Conservation (phyloP, 208 protist genomes). For the Trypanosoma vivax region DNA sequence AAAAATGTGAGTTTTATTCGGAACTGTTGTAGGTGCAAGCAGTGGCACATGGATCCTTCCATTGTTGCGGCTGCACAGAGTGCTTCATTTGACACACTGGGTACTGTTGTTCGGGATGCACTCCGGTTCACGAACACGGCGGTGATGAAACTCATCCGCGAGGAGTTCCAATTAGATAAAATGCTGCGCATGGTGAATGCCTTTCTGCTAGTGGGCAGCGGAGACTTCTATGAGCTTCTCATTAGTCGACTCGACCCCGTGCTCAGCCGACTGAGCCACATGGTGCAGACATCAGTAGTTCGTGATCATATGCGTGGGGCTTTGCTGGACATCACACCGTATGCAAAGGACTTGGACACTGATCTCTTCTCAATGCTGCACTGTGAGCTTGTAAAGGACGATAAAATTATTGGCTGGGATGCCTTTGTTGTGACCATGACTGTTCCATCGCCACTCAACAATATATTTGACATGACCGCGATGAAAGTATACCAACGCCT, state of each 20-base stretch:
- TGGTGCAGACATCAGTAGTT: slow-evolving; percentile 41
- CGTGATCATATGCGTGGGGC: slow-evolving; percentile 46
- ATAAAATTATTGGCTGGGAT: slow-evolving; percentile 58
- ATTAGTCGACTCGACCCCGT: slow-evolving; percentile 48
- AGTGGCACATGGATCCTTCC: slow-evolving; percentile 49
- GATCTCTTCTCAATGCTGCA: slow-evolving; percentile 45
- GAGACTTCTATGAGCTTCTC: slow-evolving; percentile 63
- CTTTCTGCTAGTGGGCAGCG: slow-evolving; percentile 57
- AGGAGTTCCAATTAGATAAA: slow-evolving; percentile 47
- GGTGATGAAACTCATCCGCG: slow-evolving; percentile 40
- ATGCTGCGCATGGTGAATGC: slow-evolving; percentile 53
- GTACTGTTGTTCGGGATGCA: slow-evolving; percentile 26
- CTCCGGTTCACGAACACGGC: slow-evolving; percentile 47
- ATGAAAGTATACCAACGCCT: slow-evolving; percentile 55
- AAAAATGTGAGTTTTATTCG: slow-evolving; percentile 65
- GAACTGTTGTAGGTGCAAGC: slow-evolving; percentile 48
- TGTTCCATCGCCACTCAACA: slow-evolving; percentile 58
- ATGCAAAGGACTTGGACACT: slow-evolving; percentile 41
- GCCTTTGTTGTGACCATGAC: slow-evolving; percentile 57
- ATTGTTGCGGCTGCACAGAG: slow-evolving; percentile 35
- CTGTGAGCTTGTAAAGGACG: slow-evolving; percentile 58
- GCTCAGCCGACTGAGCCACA: slow-evolving; percentile 38
- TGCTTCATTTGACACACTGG: slow-evolving; percentile 38
- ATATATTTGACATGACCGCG: slow-evolving; percentile 42
- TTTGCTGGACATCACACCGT: slow-evolving; percentile 41